Evolutionary conservation across 306 rosid genomes (phyloP), one percentile per base, ranked within the genome.

Genomic region (Quercus rubra): DNA sequence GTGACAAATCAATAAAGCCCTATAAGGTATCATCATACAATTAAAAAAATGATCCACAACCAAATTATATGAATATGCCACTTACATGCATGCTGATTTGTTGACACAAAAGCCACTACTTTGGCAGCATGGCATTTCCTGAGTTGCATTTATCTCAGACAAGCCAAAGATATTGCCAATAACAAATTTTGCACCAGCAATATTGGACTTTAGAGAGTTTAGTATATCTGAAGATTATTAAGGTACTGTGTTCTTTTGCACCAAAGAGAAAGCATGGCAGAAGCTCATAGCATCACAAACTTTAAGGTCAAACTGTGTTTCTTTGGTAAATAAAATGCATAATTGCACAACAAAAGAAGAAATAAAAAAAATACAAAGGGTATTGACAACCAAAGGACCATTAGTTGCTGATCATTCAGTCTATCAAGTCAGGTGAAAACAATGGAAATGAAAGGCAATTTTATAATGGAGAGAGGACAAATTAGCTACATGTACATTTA

Each of bases 81-180:
- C 97, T 89, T 88, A 94, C 97, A 82, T 73, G 90, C 93, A 91
- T 77, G 82, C 81, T 33, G 88, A 87, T 62, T 83, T 86, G 67
- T 54, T 51, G 70, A 76, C 83, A 85, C 88, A 84, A 6, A 80
- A 73, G 54, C 77, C 85, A 70, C 77, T 70, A 58, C 38, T 78
- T 77, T 84, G 84, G 67, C 81, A 79, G 78, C 90, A 84, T 71
- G 55, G 57, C 63, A 21, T 78, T 80, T 83, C 49, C 73, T 77
- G 81, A 64, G 80, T 52, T 20, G 14, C 49, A 74, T 76, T 77
- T 74, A 8, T 83, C 64, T 81, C 87, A 19, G 83, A 79, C 77
- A 93, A 77, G 80, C 94, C 94, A 89, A 88, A 94, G 75, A 94
- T 87, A 70, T 83, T 54, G 35, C 56, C 55, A 71, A 83, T 70